Evolutionary conservation across 2,329 filamentous ascomycete species (phyloP), one percentile per base, ranked within the genome.

Genomic region (Fusarium equiseti): DNA sequence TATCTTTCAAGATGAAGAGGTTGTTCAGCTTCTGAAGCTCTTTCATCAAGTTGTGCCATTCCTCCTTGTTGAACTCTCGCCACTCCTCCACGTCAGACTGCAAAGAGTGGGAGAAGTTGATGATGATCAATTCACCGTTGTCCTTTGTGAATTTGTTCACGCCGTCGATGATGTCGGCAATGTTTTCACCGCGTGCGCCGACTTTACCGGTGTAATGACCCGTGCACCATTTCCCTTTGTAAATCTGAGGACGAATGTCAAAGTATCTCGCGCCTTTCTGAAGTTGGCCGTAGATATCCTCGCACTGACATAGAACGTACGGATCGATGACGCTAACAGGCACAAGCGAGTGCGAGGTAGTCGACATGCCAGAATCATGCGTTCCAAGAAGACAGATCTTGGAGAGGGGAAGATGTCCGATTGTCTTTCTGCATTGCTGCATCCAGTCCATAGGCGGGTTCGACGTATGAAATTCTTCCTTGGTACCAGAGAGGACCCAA

Each of bases 21-120:
- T 65, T 52, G 11, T 65, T 35, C 6, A 65, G 2, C 0, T 65
- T 65, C 8, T 65, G 45, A 0, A 65, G 52, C 15, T 65, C 62
- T 13, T 65, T 42, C 60, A 65, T 65, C 6, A 65, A 51, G 4
- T 15, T 13, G 2, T 59, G 52, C 62, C 62, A 65, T 27, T 65
- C 62, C 6, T 65, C 49, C 6, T 65, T 65, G 22, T 49, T 65
- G 2, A 65, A 65, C 32, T 65, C 62, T 11, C 60, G 38, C 62
- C 62, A 65, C 2, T 65, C 62, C 0, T 65, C 60, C 0, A 55
- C 49, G 0, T 65, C 62, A 1, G 50, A 51, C 20, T 65, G 62
- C 0, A 65, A 24, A 1, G 62, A 64, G 45, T 65, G 62, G 1
- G 62, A 65, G 4, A 65, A 65, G 6, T 65, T 59, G 2, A 65